These are phyloP conservation scores for Mrakia gelida DNA, from an alignment of 768 basidiomycete genomes.

Conservation along the genomic window DNA sequence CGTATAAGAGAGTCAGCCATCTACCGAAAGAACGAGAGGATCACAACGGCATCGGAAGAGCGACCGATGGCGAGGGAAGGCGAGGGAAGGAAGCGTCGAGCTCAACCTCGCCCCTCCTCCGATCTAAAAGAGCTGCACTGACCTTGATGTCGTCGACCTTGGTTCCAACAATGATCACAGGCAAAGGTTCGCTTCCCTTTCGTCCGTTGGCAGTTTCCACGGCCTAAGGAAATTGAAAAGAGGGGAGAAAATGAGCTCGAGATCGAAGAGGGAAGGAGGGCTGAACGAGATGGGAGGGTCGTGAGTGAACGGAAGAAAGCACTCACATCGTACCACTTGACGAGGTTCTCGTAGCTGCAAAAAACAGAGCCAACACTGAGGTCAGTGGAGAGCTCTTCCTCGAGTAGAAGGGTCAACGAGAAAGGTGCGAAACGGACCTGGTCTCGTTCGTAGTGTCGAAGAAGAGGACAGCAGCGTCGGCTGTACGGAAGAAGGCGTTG, in stretches of 20 bases:
- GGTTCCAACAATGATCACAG: conserved; percentile 37
- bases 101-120: not conserved
- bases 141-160: conserved; percentile 36
- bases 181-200: conserved; percentile 32
- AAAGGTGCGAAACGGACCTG: too few relatives aligned
- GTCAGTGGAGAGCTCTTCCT: too few relatives aligned
- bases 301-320: not conserved
- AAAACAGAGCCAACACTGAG: too few relatives aligned
- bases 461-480: conserved; percentile 34
- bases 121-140: not conserved
- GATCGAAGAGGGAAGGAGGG: not conserved
- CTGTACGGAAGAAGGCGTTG: conserved; percentile 34
- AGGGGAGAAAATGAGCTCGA: not conserved
- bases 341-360: conserved; percentile 32
- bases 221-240: not conserved
- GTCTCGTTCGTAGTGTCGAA: conserved; percentile 18
- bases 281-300: not conserved
- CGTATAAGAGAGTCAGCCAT: not conserved
- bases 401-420: too few relatives aligned
- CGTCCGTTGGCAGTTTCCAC: conserved; percentile 33
- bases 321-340: conserved; percentile 34
- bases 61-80: not conserved
- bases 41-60: not conserved
- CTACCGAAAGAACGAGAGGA: not conserved
- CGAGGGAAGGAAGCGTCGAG: not conserved